Evolutionary conservation across 2,329 filamentous ascomycete species (phyloP).

Genomic region (Trichoderma sp.): DNA sequence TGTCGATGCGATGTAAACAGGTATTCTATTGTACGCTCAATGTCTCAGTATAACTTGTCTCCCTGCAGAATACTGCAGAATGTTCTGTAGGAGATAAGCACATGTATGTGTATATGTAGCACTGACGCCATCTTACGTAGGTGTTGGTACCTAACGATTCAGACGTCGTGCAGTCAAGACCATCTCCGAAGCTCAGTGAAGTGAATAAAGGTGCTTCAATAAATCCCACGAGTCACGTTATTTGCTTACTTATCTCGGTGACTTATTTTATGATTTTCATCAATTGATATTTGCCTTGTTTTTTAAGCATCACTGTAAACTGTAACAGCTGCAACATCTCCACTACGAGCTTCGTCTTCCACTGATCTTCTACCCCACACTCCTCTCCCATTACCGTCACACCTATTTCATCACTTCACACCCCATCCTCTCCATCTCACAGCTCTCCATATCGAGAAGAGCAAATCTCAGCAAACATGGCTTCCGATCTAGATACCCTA

Average conservation of each 20-base stretch:
- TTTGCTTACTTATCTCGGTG: not conserved
- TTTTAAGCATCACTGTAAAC: not conserved
- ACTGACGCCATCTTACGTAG: slow-evolving; percentile 18
- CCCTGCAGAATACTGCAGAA: not conserved
- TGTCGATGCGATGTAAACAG: not conserved
- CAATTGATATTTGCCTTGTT: not conserved
- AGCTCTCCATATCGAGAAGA: not conserved
- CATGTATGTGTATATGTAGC: not conserved
- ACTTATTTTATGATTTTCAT: not conserved
- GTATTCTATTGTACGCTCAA: not conserved
- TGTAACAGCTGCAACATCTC: not conserved
- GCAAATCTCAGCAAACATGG: slow-evolving; percentile 35
- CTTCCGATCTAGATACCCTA: slow-evolving; percentile 61
- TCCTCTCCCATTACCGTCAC: not conserved
- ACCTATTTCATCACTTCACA: slow-evolving; percentile 2
- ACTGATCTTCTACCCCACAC: slow-evolving; percentile 8
- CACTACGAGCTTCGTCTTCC: not conserved
- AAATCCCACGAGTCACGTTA: not conserved
- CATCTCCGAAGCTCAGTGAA: not conserved
- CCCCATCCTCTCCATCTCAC: not conserved
- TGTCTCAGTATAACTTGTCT: not conserved
- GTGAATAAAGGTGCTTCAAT: not conserved
- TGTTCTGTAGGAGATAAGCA: not conserved
- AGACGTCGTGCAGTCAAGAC: not conserved
- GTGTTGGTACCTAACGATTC: slow-evolving; percentile 8